Evolutionary conservation across 768 basidiomycete species (phyloP).

Genomic region (Cyclocybe aegerita): DNA sequence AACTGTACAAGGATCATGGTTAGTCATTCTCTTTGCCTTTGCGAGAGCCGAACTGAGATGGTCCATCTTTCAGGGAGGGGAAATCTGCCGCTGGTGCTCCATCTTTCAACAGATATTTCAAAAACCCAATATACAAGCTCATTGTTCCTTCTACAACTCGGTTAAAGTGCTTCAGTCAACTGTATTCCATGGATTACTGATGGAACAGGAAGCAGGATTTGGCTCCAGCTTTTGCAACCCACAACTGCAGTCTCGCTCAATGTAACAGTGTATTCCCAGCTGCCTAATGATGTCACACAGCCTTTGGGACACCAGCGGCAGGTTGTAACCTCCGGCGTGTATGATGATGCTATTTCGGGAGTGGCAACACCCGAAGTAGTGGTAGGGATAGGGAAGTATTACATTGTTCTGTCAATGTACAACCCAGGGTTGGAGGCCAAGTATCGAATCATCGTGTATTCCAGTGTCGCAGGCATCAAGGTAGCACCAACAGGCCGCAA

Average conservation of each 20-base stretch:
- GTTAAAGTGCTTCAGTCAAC: conserved; percentile 46
- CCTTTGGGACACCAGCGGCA: conserved; percentile 25
- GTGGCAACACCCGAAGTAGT: conserved; percentile 56
- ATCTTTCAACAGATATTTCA: conserved; percentile 57
- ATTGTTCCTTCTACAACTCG: conserved; percentile 50
- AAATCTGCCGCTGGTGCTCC: conserved; percentile 69
- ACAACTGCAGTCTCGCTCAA: conserved; percentile 52
- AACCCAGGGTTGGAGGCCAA: conserved; percentile 51
- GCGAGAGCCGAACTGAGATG: not conserved
- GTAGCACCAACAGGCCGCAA: conserved; percentile 6
- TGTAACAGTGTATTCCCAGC: conserved; percentile 52
- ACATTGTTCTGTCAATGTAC: conserved; percentile 74
- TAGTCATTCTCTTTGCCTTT: conserved; percentile 17
- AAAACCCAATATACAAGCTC: conserved; percentile 72
- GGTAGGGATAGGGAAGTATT: conserved; percentile 64
- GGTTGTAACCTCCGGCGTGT: conserved; percentile 74
- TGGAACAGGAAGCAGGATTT: conserved; percentile 48
- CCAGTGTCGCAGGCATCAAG: conserved; percentile 34
- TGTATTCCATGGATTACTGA: not conserved
- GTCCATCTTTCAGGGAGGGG: conserved; percentile 42
- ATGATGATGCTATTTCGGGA: conserved; percentile 73
- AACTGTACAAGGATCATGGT: conserved; percentile 74
- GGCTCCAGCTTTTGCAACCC: conserved; percentile 58
- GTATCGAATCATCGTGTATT: conserved; percentile 66
- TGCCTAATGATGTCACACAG: conserved; percentile 13